Evolutionary conservation across 2,329 filamentous ascomycete genomes (phyloP).

Genomic region (Pyrenophora teres): DNA sequence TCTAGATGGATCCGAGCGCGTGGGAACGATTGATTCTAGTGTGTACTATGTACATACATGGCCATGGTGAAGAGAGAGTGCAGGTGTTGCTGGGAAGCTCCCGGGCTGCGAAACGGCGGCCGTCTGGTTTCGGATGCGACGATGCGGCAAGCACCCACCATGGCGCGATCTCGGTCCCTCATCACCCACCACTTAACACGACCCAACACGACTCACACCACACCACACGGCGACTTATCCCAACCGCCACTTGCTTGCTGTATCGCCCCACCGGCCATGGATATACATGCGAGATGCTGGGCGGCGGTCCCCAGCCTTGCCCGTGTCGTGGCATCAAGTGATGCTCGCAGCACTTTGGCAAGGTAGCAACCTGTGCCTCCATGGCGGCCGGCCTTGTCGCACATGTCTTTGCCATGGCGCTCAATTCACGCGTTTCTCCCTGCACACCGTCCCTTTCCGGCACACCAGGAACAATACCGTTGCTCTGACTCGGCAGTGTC

Average conservation of each 20-base stretch:
- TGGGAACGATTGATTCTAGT: background rate
- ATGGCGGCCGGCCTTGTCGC: slow-evolving; percentile 34
- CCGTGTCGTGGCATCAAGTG: too few species aligned
- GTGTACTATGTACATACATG: background rate
- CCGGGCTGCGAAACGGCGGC: slow-evolving; percentile 19
- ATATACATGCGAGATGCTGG: slow-evolving; percentile 18
- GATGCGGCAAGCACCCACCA: slow-evolving; percentile 19
- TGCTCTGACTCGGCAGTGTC: slow-evolving; percentile 35
- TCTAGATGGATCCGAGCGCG: slow-evolving; percentile 1
- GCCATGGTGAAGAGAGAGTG: slow-evolving; percentile 6
- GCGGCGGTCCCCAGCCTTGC: slow-evolving; percentile 14
- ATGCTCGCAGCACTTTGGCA: slow-evolving; percentile 30
- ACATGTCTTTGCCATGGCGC: slow-evolving; percentile 31
- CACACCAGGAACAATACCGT: slow-evolving; percentile 31
- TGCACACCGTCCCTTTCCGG: slow-evolving; percentile 28
- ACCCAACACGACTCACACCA: background rate
- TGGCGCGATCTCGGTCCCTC: slow-evolving; percentile 9
- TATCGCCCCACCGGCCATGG: background rate
- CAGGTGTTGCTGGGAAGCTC: slow-evolving; percentile 7
- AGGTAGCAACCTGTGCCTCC: slow-evolving; percentile 42
- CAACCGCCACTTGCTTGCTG: background rate
- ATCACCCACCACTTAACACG: slow-evolving; percentile 5
- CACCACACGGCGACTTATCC: background rate
- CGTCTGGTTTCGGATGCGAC: slow-evolving; percentile 26
- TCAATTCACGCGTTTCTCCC: slow-evolving; percentile 33